These are phyloP conservation scores for Lactarius akahatsu DNA, from an alignment of 768 basidiomycete species.

Conservation along the genomic window DNA sequence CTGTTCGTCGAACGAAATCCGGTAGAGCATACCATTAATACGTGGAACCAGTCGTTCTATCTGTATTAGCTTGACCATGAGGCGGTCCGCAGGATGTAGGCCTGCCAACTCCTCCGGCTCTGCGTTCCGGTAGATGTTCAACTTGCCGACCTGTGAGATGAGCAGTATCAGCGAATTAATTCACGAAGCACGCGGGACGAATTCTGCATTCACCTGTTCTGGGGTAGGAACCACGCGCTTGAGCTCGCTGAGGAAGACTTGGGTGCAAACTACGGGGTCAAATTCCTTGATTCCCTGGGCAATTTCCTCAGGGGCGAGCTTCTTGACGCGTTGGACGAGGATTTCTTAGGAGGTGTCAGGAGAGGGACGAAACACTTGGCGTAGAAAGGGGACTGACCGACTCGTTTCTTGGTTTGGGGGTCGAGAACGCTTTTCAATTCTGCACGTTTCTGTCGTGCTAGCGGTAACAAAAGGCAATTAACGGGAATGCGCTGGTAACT, in stretches of 20 bases:
- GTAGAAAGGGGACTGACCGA: slow-evolving; percentile 59
- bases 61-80: slow-evolving; percentile 97
- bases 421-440: slow-evolving; percentile 92
- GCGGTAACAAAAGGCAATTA: slow-evolving; percentile 16
- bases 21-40: slow-evolving; percentile 95
- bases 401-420: slow-evolving; percentile 86
- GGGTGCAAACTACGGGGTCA: slow-evolving; percentile 82
- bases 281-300: slow-evolving; percentile 81
- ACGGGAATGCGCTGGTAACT: background rate
- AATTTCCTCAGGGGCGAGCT: slow-evolving; percentile 82
- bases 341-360: slow-evolving; percentile 59
- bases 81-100: slow-evolving; percentile 91
- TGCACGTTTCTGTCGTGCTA: slow-evolving; percentile 80
- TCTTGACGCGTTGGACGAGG: slow-evolving; percentile 83
- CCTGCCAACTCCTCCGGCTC: slow-evolving; percentile 80
- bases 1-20: slow-evolving; percentile 82
- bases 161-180: slow-evolving; percentile 2
- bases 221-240: slow-evolving; percentile 87
- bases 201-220: slow-evolving; percentile 60
- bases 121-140: slow-evolving; percentile 87
- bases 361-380: background rate
- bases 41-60: slow-evolving; percentile 85
- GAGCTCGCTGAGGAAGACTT: slow-evolving; percentile 86
- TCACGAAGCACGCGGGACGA: background rate
- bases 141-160: slow-evolving; percentile 69